Evolutionary conservation across 805 yeast species (phyloP).

Genomic region (Lachancea waltii): DNA sequence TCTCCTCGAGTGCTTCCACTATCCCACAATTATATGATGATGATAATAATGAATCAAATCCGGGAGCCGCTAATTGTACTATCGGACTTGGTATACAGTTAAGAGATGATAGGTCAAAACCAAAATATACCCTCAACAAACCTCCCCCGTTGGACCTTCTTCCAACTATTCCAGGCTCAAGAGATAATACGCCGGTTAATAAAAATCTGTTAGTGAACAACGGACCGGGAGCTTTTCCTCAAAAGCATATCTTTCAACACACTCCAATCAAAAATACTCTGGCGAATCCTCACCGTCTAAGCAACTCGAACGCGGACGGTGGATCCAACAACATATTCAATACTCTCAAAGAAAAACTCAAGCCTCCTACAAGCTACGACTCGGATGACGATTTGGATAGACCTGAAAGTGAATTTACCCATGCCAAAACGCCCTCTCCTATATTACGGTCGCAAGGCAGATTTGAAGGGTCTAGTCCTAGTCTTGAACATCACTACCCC

Average conservation of each 20-base stretch:
- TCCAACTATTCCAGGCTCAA: constrained; percentile 29
- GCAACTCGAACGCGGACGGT: neutral
- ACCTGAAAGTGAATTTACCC: constrained; percentile 32
- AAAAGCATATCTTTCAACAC: constrained; percentile 28
- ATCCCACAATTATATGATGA: constrained; percentile 25
- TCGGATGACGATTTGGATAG: constrained; percentile 15
- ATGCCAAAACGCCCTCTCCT: constrained; percentile 41
- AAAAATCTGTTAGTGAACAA: constrained; percentile 2
- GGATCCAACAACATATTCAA: constrained; percentile 3
- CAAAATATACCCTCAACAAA: constrained; percentile 7
- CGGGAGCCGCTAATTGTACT: neutral
- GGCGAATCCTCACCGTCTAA: neutral
- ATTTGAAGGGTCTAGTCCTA: constrained; percentile 23
- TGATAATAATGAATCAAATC: constrained; percentile 9
- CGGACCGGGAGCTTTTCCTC: constrained; percentile 16
- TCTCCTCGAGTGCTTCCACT: constrained; percentile 29
- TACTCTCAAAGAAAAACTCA: constrained; percentile 18
- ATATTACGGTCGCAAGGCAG: constrained; percentile 34
- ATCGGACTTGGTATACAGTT: constrained; percentile 5
- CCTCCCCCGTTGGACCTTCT: constrained; percentile 18
- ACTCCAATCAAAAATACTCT: constrained; percentile 19
- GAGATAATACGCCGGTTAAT: constrained; percentile 22
- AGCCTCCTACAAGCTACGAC: constrained; percentile 10
- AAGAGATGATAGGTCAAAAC: neutral
- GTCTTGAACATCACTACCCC: neutral